These are phyloP conservation scores for Gossypium bickii DNA, from an alignment of 345 rosid genomes.

Conservation along the genomic window DNA sequence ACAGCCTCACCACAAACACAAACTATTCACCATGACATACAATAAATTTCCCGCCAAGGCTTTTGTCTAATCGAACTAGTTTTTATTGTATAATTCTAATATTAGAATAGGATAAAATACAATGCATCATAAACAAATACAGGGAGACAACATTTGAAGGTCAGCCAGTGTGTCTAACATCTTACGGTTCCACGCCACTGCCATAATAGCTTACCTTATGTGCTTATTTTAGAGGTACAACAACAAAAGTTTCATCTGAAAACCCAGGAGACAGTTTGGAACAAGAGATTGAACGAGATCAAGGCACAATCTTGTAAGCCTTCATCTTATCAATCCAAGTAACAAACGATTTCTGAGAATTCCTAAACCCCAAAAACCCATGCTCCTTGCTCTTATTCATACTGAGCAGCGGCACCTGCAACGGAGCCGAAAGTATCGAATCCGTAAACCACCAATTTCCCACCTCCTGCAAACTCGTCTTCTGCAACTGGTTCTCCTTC, in stretches of 20 bases:
- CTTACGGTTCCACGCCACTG: not conserved
- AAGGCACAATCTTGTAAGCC: slow-evolving; percentile 72
- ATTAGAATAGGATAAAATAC: not conserved
- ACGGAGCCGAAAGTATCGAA: slow-evolving; percentile 17
- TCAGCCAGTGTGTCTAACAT: not conserved
- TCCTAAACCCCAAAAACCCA: slow-evolving; percentile 83
- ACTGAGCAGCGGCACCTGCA: slow-evolving; percentile 25
- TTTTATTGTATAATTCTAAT: not conserved
- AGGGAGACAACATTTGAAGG: not conserved
- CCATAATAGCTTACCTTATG: not conserved
- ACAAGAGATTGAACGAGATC: slow-evolving; percentile 14
- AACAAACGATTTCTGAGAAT: slow-evolving; percentile 67
- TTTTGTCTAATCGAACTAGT: not conserved
- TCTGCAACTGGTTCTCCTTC: slow-evolving; percentile 50
- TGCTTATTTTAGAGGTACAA: not conserved
- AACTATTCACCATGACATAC: not conserved
- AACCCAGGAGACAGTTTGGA: slow-evolving; percentile 7
- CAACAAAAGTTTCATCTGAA: not conserved
- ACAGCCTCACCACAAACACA: not conserved
- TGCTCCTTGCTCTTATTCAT: slow-evolving; percentile 86
- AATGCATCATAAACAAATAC: not conserved
- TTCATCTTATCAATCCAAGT: slow-evolving; percentile 74
- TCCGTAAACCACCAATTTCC: slow-evolving; percentile 71
- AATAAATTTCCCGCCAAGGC: not conserved
- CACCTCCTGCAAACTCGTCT: slow-evolving; percentile 51